Conservation (phyloP, 2,329 filamentous ascomycete species). For the Lachnellula subtilissima region DNA sequence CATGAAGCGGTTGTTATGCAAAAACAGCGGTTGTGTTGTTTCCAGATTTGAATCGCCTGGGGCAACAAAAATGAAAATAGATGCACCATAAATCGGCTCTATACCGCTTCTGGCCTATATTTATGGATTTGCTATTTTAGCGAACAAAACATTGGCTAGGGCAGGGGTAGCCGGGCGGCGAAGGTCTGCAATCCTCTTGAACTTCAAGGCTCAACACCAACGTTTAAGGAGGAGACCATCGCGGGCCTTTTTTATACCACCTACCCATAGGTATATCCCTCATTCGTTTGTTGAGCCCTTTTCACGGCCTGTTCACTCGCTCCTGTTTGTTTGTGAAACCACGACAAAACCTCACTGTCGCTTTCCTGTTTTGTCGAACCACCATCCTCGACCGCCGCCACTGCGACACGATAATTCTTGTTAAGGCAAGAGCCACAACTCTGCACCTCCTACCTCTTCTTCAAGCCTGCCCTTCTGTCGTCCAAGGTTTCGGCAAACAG, state of each 20-base stretch:
- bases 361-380: constrained; percentile 4
- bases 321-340: constrained; percentile 10
- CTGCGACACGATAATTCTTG: constrained; percentile 1
- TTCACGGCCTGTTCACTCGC: constrained; percentile 11
- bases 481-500: background rate
- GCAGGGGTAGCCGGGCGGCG: background rate
- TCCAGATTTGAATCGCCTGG: background rate
- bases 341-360: background rate
- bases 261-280: constrained; percentile 1
- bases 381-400: background rate
- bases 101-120: background rate
- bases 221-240: background rate
- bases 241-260: background rate
- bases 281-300: constrained; percentile 14
- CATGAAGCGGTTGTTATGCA: no score
- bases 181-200: background rate
- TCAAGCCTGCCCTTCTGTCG: background rate
- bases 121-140: background rate
- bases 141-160: background rate
- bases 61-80: background rate
- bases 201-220: background rate
- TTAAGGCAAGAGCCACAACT: background rate
- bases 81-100: background rate
- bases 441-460: constrained; percentile 1
- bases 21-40: no score